Conservation (phyloP, 2,329 filamentous ascomycete genomes). For the Ophiognomonia clavigignenti-juglandacearum region DNA sequence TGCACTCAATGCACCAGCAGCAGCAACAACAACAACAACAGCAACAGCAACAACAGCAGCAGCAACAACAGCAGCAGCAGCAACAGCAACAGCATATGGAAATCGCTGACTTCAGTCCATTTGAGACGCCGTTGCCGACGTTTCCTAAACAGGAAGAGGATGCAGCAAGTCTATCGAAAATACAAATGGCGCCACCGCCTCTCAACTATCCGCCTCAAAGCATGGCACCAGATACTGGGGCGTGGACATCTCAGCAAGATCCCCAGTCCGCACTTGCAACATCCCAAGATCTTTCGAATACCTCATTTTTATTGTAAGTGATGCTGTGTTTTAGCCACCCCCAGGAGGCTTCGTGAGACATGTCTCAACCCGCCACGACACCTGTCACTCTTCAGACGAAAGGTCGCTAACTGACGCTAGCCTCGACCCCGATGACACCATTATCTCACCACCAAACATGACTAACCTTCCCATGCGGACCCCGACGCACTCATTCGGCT, state of each 20-base stretch:
- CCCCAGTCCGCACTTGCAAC: slow-evolving; percentile 14
- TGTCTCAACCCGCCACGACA: slow-evolving; percentile 8
- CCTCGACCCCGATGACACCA: slow-evolving; percentile 16
- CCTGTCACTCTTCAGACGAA: neutral
- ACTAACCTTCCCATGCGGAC: slow-evolving; percentile 14
- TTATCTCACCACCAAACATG: slow-evolving; percentile 15
- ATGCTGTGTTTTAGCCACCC: neutral
- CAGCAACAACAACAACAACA: slow-evolving; percentile 18
- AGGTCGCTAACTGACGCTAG: slow-evolving; percentile 7
- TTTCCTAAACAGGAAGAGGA: slow-evolving; percentile 17
- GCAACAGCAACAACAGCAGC: slow-evolving; percentile 23
- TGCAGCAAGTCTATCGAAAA: slow-evolving; percentile 16
- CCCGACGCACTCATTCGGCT: slow-evolving; percentile 16
- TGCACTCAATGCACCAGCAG: slow-evolving; percentile 15
- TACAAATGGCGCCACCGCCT: slow-evolving; percentile 13
- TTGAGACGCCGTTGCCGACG: slow-evolving; percentile 15
- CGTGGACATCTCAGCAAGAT: slow-evolving; percentile 14
- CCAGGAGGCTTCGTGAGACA: slow-evolving; percentile 1
- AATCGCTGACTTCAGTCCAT: slow-evolving; percentile 15
- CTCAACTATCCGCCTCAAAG: slow-evolving; percentile 14
- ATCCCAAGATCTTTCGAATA: slow-evolving; percentile 16
- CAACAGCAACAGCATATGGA: slow-evolving; percentile 13
- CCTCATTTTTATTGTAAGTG: slow-evolving; percentile 16
- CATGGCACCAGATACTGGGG: slow-evolving; percentile 13
- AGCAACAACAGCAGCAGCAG: slow-evolving; percentile 21